These are phyloP conservation scores for Selaginella tamariscina DNA, from an alignment of 75 land plant species.

Conservation along the genomic window DNA sequence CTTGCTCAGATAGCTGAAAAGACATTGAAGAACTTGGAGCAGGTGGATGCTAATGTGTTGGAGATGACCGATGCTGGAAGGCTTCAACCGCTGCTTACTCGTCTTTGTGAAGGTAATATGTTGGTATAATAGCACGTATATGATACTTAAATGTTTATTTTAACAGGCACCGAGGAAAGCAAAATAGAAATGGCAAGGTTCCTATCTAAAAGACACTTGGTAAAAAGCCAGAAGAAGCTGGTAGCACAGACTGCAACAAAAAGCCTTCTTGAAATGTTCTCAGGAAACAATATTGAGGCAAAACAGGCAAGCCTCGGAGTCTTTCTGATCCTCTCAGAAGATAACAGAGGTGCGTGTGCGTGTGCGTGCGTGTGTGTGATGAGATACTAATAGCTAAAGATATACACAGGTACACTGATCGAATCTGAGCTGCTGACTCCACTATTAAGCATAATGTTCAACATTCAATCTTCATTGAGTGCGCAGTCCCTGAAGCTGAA, in stretches of 20 bases:
- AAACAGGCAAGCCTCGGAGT: slow-evolving; percentile 33
- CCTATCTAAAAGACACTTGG: slow-evolving; percentile 34
- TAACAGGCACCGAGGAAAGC: slow-evolving; percentile 32
- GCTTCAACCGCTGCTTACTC: slow-evolving; percentile 37
- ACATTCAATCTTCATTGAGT: background rate
- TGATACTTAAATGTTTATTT: background rate
- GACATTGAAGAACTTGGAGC: slow-evolving; percentile 33
- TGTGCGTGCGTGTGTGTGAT: too few species aligned
- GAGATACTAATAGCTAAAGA: too few species aligned
- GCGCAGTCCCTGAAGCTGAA: background rate
- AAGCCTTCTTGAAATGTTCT: slow-evolving; percentile 38
- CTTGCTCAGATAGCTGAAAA: slow-evolving; percentile 42
- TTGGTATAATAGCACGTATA: background rate
- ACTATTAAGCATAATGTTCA: background rate
- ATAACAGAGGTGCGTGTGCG: slow-evolving; percentile 21
- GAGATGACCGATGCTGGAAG: slow-evolving; percentile 46
- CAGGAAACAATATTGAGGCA: slow-evolving; percentile 17
- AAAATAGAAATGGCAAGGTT: slow-evolving; percentile 32
- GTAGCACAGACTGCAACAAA: slow-evolving; percentile 33
- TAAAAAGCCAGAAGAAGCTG: slow-evolving; percentile 34
- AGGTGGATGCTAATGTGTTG: slow-evolving; percentile 32
- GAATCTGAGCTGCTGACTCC: background rate
- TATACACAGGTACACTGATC: too few species aligned
- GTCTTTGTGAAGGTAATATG: slow-evolving; percentile 43
- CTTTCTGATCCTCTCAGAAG: slow-evolving; percentile 38